Evolutionary conservation across 2,329 filamentous ascomycete genomes (phyloP), one percentile per base, ranked within the genome.

Genomic region (Fusarium bactridioides): DNA sequence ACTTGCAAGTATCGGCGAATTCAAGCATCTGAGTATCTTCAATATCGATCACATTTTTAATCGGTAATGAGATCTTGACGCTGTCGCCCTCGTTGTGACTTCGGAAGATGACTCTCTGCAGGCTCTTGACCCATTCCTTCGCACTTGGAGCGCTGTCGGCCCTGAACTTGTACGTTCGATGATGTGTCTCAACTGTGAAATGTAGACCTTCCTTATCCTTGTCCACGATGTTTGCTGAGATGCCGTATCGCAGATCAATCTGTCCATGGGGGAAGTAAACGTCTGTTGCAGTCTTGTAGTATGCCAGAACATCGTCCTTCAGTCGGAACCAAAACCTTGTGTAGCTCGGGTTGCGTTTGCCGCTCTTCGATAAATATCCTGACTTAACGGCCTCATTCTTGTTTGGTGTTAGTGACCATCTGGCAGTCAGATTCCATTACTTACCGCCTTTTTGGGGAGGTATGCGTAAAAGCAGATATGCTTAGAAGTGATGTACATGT

Each of bases 401-500:
- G 11, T 33, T 41, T 54, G 19, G 10, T 8, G 41, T 79, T n/a
- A 80, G 76, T 10, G 55, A 23, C 15, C 4, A 11, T 53, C 3
- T 23, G 37, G 4, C 11, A 12, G 23, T 19, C 15, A 16, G 21
- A 37, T 12, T 50, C 12, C 3, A 7, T 16, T 27, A 78, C 91
- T 82, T 85, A 93, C 92, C 57, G 92, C 90, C 86, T 96, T 97
- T 85, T 95, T 97, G 11, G 94, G 94, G n/a, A 98, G 87, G 79
- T 98, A 98, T 43, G 96, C 94, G 79, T 98, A 98, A 81, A 98
- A 99, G 83, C 95, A 98, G 69, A 98, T 93, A 79, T 99, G 96
- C 76, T 92, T 93, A 69, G 92, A 87, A 0, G 96, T 98, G 78
- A 99, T 93, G 83, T 98, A 98, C 88, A 99, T 92, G 80, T 96